Evolutionary conservation across 2,329 filamentous ascomycete genomes (phyloP).

Genomic region (Diaporthe vaccinii): DNA sequence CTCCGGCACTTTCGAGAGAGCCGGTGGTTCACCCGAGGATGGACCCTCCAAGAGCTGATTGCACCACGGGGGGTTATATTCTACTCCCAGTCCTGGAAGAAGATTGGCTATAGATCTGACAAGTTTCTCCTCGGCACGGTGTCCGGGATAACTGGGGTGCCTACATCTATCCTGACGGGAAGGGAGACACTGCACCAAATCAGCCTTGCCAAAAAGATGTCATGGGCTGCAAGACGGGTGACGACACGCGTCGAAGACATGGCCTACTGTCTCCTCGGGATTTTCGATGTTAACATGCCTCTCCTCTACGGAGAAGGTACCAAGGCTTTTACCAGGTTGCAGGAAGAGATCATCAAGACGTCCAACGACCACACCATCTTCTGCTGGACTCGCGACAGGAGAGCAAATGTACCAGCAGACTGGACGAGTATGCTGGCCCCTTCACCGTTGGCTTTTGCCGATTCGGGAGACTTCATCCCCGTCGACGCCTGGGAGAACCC

Average conservation of each 20-base stretch:
- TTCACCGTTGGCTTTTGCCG: neutral
- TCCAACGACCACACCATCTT: constrained; percentile 41
- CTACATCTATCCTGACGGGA: constrained; percentile 25
- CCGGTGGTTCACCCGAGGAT: constrained; percentile 41
- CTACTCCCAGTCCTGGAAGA: constrained; percentile 37
- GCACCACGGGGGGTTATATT: constrained; percentile 36
- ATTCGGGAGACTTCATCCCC: constrained; percentile 1
- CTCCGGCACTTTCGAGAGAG: constrained; percentile 18
- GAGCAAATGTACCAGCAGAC: neutral
- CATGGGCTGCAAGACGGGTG: constrained; percentile 45
- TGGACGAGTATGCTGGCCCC: constrained; percentile 16
- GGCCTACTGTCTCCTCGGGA: constrained; percentile 44
- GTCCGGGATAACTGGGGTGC: constrained; percentile 35
- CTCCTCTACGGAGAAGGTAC: constrained; percentile 48
- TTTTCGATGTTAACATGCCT: constrained; percentile 48
- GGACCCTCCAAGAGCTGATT: constrained; percentile 41
- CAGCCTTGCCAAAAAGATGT: constrained; percentile 46
- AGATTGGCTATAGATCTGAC: constrained; percentile 28
- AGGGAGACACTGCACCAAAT: constrained; percentile 24
- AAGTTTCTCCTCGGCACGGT: constrained; percentile 27
- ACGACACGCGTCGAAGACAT: constrained; percentile 45
- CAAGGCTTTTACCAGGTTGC: constrained; percentile 45
- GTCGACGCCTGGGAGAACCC: constrained; percentile 14
- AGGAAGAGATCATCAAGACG: constrained; percentile 46
- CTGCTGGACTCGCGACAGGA: constrained; percentile 35